Conservation (phyloP, 345 rosid species). For the Noccaea caerulescens region DNA sequence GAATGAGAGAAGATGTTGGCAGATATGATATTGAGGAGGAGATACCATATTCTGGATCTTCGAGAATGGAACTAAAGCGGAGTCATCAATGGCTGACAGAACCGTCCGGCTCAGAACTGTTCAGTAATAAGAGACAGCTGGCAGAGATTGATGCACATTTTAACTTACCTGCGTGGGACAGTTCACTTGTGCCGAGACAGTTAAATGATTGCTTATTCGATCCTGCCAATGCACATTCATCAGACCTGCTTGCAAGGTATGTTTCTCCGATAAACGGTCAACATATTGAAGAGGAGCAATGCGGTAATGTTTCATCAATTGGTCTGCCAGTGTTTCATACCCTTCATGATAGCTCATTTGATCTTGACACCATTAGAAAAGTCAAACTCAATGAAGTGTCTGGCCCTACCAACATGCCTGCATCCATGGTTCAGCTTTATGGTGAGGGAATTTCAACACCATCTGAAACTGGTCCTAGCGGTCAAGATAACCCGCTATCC, state of each 20-base stretch:
- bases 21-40: slow-evolving; percentile 34
- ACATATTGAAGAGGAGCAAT: slow-evolving; percentile 41
- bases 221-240: slow-evolving; percentile 53
- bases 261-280: slow-evolving; percentile 45
- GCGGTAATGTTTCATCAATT: slow-evolving; percentile 48
- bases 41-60: slow-evolving; percentile 15
- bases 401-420: slow-evolving; percentile 48
- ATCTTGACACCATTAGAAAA: slow-evolving; percentile 58
- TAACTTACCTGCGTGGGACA: slow-evolving; percentile 56
- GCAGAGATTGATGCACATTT: slow-evolving; percentile 50
- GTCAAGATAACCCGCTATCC: slow-evolving; percentile 15
- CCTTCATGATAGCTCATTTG: slow-evolving; percentile 52
- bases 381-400: slow-evolving; percentile 59
- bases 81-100: slow-evolving; percentile 67
- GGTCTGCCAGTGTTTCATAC: slow-evolving; percentile 49
- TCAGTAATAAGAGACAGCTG: slow-evolving; percentile 71
- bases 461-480: slow-evolving; percentile 15
- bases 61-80: slow-evolving; percentile 52
- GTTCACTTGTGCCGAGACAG: slow-evolving; percentile 55
- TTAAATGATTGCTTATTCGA: slow-evolving; percentile 56
- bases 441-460: slow-evolving; percentile 24
- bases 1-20: slow-evolving; percentile 17
- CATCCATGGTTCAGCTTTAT: slow-evolving; percentile 37
- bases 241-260: slow-evolving; percentile 48
- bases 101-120: slow-evolving; percentile 55